Base-by-base conservation (phyloP, 495 filamentous ascomycete species). In the Talaromyces borbonicus region DNA sequence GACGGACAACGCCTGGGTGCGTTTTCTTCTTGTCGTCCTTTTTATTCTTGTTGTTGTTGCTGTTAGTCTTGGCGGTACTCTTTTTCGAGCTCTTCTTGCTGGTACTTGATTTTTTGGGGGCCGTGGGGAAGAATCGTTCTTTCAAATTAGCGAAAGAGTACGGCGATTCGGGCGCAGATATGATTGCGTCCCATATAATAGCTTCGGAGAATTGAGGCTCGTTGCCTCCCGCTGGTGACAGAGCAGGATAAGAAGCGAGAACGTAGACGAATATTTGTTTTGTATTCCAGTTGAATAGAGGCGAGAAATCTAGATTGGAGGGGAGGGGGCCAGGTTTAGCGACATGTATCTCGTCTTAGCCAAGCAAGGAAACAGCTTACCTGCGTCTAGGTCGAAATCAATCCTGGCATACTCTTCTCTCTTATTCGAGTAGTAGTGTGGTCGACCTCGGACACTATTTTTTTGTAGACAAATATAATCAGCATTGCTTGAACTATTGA, bases 241-340 rank as follows among this genome's bases (percentile, higher is more conserved):
- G 12, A 8, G 47, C 37, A 41, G 89, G 84, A 74, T 90, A 98
- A 19, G 79, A 79, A 26, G 90, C 89, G 40, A 85, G 85, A 38
- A 98, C 79, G 74, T 92, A 98, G 63, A 93, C 79, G 67, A 97
- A 99, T 54, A 97, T 65, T 65, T 96, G 88, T 66, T 99, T 99
- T n/a, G 92, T 99, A 71, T 99, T 99, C 93, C 93, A 99, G 65
- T 84, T 94, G 80, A 95, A 96, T 56, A 99, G 82, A 22, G 84
- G 81, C 46, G 80, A 78, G 42, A 98, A 77, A 67, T 98, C 90
- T 79, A 36, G 33, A 27, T n/a, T 36, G 7, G 27, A 18, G n/a
- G n/a, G n/a, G n/a, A n/a, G n/a, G n/a, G n/a, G n/a, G n/a, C n/a
- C n/a, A n/a, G n/a, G n/a, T n/a, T 38, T 41, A 38, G 35, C 14